A percentile compares a stretch with the other conserved stretches of the same genome.
phyloP scores from a whole-genome alignment of 2,329 filamentous ascomycete genomes.

The Aciculosporium take region DNA sequence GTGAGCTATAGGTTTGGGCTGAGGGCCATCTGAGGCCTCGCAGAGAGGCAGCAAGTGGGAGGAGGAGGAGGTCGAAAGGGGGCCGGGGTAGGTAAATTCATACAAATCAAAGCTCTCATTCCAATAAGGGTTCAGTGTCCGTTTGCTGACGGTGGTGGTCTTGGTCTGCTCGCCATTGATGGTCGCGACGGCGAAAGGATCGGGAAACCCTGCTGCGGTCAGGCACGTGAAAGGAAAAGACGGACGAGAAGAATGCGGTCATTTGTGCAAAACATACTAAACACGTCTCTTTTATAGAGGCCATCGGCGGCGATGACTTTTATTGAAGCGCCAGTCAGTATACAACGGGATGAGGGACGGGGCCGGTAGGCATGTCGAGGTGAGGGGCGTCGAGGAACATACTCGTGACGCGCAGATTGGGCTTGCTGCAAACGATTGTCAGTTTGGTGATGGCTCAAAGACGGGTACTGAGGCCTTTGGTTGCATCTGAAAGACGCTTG shows the following conservation, averaged over 20 bases:
- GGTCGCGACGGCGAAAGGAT: conserved; percentile 94
- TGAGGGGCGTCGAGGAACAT: conserved; percentile 24
- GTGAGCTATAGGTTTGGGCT: background rate
- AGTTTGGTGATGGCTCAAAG: conserved; percentile 11
- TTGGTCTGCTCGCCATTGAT: conserved; percentile 96
- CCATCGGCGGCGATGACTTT: conserved; percentile 96
- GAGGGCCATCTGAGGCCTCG: background rate
- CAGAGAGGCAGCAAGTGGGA: background rate
- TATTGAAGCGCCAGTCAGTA: conserved; percentile 28
- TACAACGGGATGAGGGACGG: conserved; percentile 2
- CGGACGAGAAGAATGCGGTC: background rate
- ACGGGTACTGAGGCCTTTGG: background rate
- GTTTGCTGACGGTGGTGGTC: conserved; percentile 94
- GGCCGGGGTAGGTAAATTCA: conserved; percentile 19
- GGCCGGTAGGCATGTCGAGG: conserved; percentile 5
- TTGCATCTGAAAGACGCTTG: background rate
- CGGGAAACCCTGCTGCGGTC: conserved; percentile 64
- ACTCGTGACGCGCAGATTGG: conserved; percentile 92
- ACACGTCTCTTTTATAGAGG: conserved; percentile 97
- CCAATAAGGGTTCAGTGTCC: conserved; percentile 99
- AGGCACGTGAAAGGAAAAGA: conserved; percentile 6
- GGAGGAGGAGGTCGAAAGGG: background rate
- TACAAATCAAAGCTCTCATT: conserved; percentile 99
- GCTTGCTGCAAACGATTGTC: conserved; percentile 41
- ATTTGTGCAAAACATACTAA: conserved; percentile 52